Conservation (phyloP, 805 yeast genomes). For the Saccharomycopsis malanga region DNA sequence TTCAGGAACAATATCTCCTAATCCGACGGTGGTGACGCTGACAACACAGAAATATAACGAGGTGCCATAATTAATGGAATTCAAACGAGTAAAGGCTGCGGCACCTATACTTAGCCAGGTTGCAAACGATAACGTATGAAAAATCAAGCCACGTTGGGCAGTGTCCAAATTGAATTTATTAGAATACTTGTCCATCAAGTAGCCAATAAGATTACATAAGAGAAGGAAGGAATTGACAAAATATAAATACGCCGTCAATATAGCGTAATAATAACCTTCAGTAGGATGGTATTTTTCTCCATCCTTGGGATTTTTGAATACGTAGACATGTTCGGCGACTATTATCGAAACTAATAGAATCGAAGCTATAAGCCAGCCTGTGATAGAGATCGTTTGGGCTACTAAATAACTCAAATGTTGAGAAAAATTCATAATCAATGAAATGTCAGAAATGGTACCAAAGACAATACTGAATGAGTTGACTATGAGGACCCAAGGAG, state of each 20-base stretch:
- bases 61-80: conserved; percentile 51
- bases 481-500: conserved; percentile 40
- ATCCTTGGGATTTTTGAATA: conserved; percentile 11
- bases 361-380: conserved; percentile 59
- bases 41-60: conserved; percentile 68
- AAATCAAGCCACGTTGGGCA: conserved; percentile 67
- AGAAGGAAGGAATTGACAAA: conserved; percentile 48
- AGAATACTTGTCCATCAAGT: conserved; percentile 50
- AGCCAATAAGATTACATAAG: conserved; percentile 56
- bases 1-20: conserved; percentile 64
- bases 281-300: conserved; percentile 30
- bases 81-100: conserved; percentile 42
- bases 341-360: conserved; percentile 45
- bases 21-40: conserved; percentile 71
- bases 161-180: conserved; percentile 60
- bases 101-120: conserved; percentile 72
- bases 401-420: conserved; percentile 48
- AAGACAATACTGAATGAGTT: conserved; percentile 57
- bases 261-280: conserved; percentile 77
- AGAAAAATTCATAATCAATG: conserved; percentile 65
- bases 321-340: conserved; percentile 26
- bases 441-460: conserved; percentile 61
- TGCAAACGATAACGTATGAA: conserved; percentile 57
- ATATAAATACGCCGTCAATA: conserved; percentile 57
- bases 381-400: conserved; percentile 56